Percentiles rank a stretch among this genome's conserved stretches.
Conservation (phyloP, 495 filamentous ascomycete species). For the Jackrogersella multiformis region DNA sequence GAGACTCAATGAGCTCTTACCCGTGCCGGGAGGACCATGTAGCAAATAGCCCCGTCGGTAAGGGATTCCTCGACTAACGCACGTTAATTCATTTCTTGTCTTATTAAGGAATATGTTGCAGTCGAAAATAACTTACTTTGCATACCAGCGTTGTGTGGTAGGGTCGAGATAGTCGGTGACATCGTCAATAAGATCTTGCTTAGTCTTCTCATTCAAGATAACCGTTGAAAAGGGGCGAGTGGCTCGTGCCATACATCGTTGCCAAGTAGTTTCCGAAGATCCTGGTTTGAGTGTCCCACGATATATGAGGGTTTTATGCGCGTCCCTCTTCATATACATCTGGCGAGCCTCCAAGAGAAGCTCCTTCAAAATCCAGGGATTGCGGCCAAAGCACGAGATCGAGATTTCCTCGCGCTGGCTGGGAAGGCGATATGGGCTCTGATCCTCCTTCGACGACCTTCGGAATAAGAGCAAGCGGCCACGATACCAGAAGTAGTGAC, state of each 20-base stretch:
- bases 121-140: no score
- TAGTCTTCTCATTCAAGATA: slow-evolving; percentile 79
- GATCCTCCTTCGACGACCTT: slow-evolving; percentile 51
- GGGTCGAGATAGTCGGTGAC: slow-evolving; percentile 91
- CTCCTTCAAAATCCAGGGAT: slow-evolving; percentile 70
- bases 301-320: slow-evolving; percentile 72
- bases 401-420: slow-evolving; percentile 67
- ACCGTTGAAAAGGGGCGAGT: slow-evolving; percentile 86
- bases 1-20: slow-evolving; percentile 68
- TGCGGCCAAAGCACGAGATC: slow-evolving; percentile 71
- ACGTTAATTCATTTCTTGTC: no score
- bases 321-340: slow-evolving; percentile 66
- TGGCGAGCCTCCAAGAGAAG: slow-evolving; percentile 71
- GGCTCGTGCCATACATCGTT: slow-evolving; percentile 65
- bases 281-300: slow-evolving; percentile 58
- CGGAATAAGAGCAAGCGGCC: slow-evolving; percentile 65
- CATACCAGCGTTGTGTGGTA: slow-evolving; percentile 79
- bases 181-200: slow-evolving; percentile 78
- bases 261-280: slow-evolving; percentile 55
- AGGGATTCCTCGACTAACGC: slow-evolving; percentile 73
- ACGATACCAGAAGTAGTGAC: slow-evolving; percentile 73
- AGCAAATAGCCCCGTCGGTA: slow-evolving; percentile 90
- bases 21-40: slow-evolving; percentile 87
- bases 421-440: slow-evolving; percentile 39
- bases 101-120: no score